Conservation (phyloP, 2,329 filamentous ascomycete species). For the Aspergillus transmontanensis region DNA sequence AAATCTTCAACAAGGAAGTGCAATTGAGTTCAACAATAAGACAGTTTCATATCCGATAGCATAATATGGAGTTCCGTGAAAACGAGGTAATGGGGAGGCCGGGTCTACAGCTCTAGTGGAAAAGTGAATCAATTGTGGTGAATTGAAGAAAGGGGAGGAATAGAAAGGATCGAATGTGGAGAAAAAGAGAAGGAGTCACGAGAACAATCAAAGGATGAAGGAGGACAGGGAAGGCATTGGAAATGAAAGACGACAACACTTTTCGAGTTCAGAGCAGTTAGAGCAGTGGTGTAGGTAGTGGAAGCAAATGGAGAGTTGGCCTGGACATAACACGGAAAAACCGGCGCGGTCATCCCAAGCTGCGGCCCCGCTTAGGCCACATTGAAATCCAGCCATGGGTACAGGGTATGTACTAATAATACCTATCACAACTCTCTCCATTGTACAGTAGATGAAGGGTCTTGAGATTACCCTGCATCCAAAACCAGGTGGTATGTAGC, state of each 20-base stretch:
- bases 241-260: slow-evolving; percentile 1
- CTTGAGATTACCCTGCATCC: background rate
- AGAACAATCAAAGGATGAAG: slow-evolving; percentile 9
- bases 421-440: background rate
- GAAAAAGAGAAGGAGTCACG: slow-evolving; percentile 12
- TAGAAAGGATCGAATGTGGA: background rate
- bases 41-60: slow-evolving; percentile 18
- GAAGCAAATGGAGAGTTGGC: slow-evolving; percentile 25
- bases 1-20: slow-evolving; percentile 10
- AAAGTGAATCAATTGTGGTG: background rate
- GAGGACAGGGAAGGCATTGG: slow-evolving; percentile 2
- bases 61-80: slow-evolving; percentile 10
- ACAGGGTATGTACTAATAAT: background rate
- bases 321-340: slow-evolving; percentile 26
- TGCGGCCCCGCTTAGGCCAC: slow-evolving; percentile 18
- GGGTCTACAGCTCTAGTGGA: background rate
- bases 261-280: background rate
- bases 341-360: slow-evolving; percentile 14
- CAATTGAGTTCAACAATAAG: slow-evolving; percentile 8
- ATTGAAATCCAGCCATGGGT: background rate
- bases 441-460: background rate
- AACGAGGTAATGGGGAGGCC: slow-evolving; percentile 1
- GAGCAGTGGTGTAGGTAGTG: background rate
- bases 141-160: background rate
- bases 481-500: background rate